phyloP scores from a whole-genome alignment of 331 rosid genomes.

The Quercus phellos region DNA sequence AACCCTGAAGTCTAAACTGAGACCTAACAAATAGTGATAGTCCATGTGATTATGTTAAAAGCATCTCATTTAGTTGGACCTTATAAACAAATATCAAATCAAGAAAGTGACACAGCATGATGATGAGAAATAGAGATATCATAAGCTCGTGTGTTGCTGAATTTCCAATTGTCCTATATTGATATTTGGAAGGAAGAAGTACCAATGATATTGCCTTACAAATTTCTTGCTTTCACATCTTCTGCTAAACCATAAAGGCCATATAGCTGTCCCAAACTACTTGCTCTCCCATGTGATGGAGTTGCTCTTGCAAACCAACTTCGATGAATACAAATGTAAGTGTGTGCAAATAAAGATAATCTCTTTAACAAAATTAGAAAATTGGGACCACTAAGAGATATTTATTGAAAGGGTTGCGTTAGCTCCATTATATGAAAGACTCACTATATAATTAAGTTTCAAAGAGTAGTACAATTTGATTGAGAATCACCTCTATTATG shows the following conservation, averaged over 20 bases:
- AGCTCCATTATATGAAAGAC: too few species aligned
- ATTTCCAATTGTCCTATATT: neutral
- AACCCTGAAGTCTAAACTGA: too few species aligned
- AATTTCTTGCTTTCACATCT: neutral
- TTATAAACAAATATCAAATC: neutral
- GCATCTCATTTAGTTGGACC: neutral
- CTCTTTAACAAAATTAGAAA: neutral
- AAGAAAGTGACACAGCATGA: neutral
- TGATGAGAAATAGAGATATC: neutral
- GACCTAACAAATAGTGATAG: too few species aligned
- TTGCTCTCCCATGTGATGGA: neutral
- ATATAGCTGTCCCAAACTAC: neutral
- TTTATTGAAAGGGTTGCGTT: too few species aligned
- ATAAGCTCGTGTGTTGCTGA: too few species aligned
- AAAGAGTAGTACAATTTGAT: too few species aligned
- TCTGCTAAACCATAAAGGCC: conserved; percentile 11
- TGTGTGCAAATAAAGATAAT: neutral
- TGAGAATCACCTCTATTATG: too few species aligned
- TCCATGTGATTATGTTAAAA: too few species aligned
- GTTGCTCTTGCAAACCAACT: neutral
- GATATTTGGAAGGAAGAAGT: neutral
- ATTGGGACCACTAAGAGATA: neutral
- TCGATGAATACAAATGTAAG: neutral
- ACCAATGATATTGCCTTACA: neutral
- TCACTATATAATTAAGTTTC: too few species aligned